Base-by-base conservation (phyloP, 495 filamentous ascomycete species). In the Tuber melanosporum region DNA sequence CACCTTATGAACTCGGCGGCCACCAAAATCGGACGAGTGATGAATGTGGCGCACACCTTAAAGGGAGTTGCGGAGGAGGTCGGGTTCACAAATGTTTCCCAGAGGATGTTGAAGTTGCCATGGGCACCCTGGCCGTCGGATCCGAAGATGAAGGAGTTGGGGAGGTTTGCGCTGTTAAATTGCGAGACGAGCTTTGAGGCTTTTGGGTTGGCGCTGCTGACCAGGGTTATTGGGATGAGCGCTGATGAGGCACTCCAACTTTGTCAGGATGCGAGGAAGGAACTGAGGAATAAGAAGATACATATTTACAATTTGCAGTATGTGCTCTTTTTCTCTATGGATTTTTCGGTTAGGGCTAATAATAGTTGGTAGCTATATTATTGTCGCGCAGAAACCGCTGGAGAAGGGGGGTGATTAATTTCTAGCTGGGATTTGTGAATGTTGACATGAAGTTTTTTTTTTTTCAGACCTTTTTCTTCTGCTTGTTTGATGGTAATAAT, bases 31-130 rank as follows among this genome's bases (percentile, higher is more conserved):
- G 87, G 87, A 79, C 86, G 87, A 74, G 75, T 87, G 73, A 84
- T 89, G 78, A 85, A 85, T 17, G 84, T 87, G 73, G 84, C 87
- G 4, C 84, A 85, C 80, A 84, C 84, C 22, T 80, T 89, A 71
- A 73, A 80, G 79, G 47, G 83, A 83, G 26, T 86, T 84, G 83
- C 86, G 81, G 84, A 85, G 75, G 85, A 89, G 43, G 85, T 88
- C 0, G 90, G 90, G 1, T 93, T 91, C 79, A 85, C 87, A 36
- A 87, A 90, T 77, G 86, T 91, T n/a, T 79, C 88, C n/a, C 85
- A 89, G 77, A 82, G 82, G 47, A 66, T 86, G 19, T 85, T 83
- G 73, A 89, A 89, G 80, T 84, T 88, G 42, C 91, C 91, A 5
- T 83, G 86, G 12, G 91, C 90, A 44, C 84, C 86, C 14, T 91